phyloP scores from a whole-genome alignment of 2,329 filamentous ascomycete species.

The Fusarium ambrosium region DNA sequence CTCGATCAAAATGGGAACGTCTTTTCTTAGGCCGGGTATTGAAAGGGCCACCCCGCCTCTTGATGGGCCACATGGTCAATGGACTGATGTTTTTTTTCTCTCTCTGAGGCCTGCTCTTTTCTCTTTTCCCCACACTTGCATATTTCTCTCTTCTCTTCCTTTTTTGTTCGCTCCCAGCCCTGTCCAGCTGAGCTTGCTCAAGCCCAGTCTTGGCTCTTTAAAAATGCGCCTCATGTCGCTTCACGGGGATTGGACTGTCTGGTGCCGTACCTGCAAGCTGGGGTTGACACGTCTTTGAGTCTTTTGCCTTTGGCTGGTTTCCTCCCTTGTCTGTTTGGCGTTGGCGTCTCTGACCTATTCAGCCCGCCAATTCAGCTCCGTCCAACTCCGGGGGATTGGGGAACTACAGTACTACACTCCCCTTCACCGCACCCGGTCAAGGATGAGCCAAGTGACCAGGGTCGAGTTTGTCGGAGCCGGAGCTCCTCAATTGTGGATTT shows the following conservation, averaged over 20 bases:
- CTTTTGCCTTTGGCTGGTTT: neutral
- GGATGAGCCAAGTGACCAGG: conserved; percentile 16
- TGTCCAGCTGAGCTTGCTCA: conserved; percentile 37
- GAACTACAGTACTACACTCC: conserved; percentile 10
- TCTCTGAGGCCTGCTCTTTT: conserved; percentile 8
- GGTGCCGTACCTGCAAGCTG: conserved; percentile 1
- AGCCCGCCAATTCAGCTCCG: conserved; percentile 42
- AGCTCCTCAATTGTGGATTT: conserved; percentile 7
- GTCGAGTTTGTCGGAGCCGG: neutral
- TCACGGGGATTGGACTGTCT: neutral
- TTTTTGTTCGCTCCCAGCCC: conserved; percentile 16
- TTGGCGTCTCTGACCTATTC: conserved; percentile 5
- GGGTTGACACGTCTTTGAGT: neutral
- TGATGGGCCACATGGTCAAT: conserved; percentile 19
- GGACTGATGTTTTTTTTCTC: conserved; percentile 35
- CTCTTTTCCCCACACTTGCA: conserved; percentile 9
- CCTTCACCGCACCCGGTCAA: conserved; percentile 13
- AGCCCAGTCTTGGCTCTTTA: conserved; percentile 21
- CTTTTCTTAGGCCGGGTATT: conserved; percentile 9
- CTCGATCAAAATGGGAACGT: conserved; percentile 14
- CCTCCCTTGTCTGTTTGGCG: neutral
- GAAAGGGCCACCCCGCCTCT: conserved; percentile 2
- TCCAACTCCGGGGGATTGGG: conserved; percentile 41
- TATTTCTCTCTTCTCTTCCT: conserved; percentile 14
- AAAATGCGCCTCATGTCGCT: neutral